Evolutionary conservation across 2,329 filamentous ascomycete species (phyloP), one percentile per base, ranked within the genome.

Genomic region (Neofusicoccum laricinum): DNA sequence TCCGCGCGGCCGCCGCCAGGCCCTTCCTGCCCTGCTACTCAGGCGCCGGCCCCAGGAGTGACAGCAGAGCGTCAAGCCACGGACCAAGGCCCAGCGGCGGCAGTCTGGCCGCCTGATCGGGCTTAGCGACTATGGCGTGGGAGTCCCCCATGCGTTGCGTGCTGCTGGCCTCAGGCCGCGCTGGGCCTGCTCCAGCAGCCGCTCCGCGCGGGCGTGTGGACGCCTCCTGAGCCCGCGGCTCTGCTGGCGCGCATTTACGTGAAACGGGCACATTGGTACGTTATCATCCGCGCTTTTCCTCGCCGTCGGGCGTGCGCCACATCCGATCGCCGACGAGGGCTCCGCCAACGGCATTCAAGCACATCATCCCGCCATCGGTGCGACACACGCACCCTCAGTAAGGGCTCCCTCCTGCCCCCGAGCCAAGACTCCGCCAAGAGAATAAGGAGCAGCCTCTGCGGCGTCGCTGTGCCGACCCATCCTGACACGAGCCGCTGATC

Each of bases 401-500:
- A 59, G 55, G 55, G 55, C 40, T 46, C 40, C 55, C 55, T 45
- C 30, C 55, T 45, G 55, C 30, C 41, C 30, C 40, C 55, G 25
- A 59, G 55, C 55, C 55, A 59, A 59, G 55, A 58, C 40, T 10
- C n/a, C 11, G 55, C 55, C 55, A 59, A 59, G 55, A 46, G 41
- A 59, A 59, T 59, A 19, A 59, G 55, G 55, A 59, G 55, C 55
- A 46, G 55, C 17, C 55, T 59, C 41, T 59, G 41, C 55, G 55
- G 55, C 55, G 46, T 32, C 55, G 11, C 55, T 59, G 40, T 59
- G 55, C 55, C 55, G 55, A 59, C 55, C 41, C 38, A 46, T 59
- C 55, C 55, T 59, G 55, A 59, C 55, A 57, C 55, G 55, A 59
- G 55, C 55, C 41, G 55, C 55, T 46, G 55, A 59, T 59, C 55